Base-by-base conservation (phyloP, 768 basidiomycete species). In the Hebeloma cylindrosporum region DNA sequence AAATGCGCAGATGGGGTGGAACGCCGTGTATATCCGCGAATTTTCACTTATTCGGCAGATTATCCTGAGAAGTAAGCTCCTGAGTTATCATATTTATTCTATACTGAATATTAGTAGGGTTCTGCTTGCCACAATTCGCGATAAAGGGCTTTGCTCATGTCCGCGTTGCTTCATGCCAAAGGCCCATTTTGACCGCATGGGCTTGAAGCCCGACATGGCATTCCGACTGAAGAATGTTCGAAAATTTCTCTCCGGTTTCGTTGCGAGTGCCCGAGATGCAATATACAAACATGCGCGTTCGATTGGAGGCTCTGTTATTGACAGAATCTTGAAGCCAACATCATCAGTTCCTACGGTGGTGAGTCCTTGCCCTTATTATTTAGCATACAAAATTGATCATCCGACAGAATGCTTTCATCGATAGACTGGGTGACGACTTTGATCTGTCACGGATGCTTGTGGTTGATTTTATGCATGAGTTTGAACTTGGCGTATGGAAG, bases 401-500 rank as follows among this genome's bases (percentile, higher is more conserved):
- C n/a, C n/a, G n/a, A n/a, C 17, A 69, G 65, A 67, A 64, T 47
- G 56, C 63, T 1, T 67, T 69, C 40, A 57, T 59, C 0, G n/a
- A 35, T 1, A 31, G 40, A 0, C 23, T 62, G 0, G 40, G 40
- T 9, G 22, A 37, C 20, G 55, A 54, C 1, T 60, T 66, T 33
- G 52, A 65, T 32, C 45, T 60, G 9, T 63, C 48, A 29, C 25
- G 26, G 0, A 53, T 68, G 39, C 52, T 68, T 21, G 57, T 58
- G 0, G 44, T 51, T 0, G 69, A 71, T 35, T 47, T 71, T 5
- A 40, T 72, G 27, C 70, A 72, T 46, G 69, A 72, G 39, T 50
- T 66, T 36, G 66, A 68, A 40, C 51, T 68, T 7, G 70, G 70
- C 2, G 61, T 64, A 2, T 65, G 62, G 64, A 70, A 64, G 39